Evolutionary conservation across 2,329 filamentous ascomycete species (phyloP), one percentile per base, ranked within the genome.

Genomic region (Remersonia thermophila): DNA sequence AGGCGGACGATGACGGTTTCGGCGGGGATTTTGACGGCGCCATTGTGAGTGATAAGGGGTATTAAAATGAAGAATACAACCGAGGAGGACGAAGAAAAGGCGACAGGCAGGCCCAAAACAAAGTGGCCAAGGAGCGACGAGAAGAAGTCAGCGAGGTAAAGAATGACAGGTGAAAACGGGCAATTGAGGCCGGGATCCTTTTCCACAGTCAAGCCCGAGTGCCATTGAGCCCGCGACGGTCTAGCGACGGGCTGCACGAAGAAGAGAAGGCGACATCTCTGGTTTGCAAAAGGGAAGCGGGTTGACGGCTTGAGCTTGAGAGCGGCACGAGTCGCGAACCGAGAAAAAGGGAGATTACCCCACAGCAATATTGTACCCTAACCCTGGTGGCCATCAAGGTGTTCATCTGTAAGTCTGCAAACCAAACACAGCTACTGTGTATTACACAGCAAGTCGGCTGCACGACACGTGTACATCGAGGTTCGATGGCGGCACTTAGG

Each of bases 11-110:
- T 12, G 49, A 32, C 32, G 51, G 53, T 18, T 38, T 46, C 13
- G 43, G 37, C 20, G 35, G 16, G 13, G 47, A 44, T 37, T 52
- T 44, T 13, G 50, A 41, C 23, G 47, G 44, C 13, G 50, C 39
- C 42, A 47, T 49, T 3, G 44, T 37, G 23, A 27, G 27, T n/a
- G 27, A 20, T 33, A 12, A 27, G 16, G 25, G 20, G 17, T 12
- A 27, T 29, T 16, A 31, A 35, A 30, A 23, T 16, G 28, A 35
- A 30, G 20, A 18, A 35, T 40, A 27, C n/a, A n/a, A n/a, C n/a
- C n/a, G n/a, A 17, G 14, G 28, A 30, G 28, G 9, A 30, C 10
- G 18, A 37, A 26, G 31, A 13, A 29, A 11, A 17, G 14, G 11
- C n/a, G 25, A 26, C 30, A 23, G 15, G 26, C 32, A 13, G 31